Conservation (phyloP, 768 basidiomycete genomes). For the Tulasnella sp. region DNA sequence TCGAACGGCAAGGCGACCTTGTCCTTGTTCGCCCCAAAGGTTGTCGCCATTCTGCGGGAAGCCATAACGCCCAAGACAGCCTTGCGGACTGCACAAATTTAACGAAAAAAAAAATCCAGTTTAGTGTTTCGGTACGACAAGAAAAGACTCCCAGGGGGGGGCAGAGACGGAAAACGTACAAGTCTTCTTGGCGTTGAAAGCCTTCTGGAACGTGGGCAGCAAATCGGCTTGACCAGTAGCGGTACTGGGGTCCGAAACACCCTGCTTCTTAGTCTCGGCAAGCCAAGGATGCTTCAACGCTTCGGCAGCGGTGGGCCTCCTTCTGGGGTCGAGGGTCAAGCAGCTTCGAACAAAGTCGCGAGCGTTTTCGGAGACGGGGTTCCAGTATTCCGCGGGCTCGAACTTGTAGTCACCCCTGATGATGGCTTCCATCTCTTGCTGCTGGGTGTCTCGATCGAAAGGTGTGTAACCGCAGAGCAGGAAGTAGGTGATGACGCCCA, state of each 20-base stretch:
- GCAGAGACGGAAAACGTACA: conserved; percentile 61
- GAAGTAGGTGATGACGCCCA: conserved; percentile 99
- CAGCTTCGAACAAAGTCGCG: conserved; percentile 78
- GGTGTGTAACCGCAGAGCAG: conserved; percentile 91
- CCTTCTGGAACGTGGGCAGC: conserved; percentile 82
- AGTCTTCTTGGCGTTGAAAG: conserved; percentile 81
- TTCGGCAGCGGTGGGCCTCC: conserved; percentile 74
- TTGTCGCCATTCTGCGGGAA: conserved; percentile 64
- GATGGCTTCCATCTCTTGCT: conserved; percentile 93
- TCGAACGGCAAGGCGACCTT: conserved; percentile 41
- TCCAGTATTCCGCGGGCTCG: conserved; percentile 83
- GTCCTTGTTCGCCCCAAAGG: conserved; percentile 48
- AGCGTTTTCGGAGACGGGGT: conserved; percentile 74
- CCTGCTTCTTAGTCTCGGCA: conserved; percentile 62
- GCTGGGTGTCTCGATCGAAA: conserved; percentile 86
- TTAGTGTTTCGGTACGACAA: no score
- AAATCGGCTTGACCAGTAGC: conserved; percentile 64
- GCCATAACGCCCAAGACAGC: conserved; percentile 85
- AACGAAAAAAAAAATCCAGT: no score
- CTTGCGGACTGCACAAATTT: conserved; percentile 66
- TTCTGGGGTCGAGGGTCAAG: conserved; percentile 74
- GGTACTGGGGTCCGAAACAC: conserved; percentile 58
- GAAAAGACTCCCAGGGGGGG: no score
- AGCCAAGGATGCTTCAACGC: conserved; percentile 79
- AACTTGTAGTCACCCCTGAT: conserved; percentile 90